phyloP scores from a whole-genome alignment of 768 basidiomycete species.

The Ephemerocybe angulata region DNA sequence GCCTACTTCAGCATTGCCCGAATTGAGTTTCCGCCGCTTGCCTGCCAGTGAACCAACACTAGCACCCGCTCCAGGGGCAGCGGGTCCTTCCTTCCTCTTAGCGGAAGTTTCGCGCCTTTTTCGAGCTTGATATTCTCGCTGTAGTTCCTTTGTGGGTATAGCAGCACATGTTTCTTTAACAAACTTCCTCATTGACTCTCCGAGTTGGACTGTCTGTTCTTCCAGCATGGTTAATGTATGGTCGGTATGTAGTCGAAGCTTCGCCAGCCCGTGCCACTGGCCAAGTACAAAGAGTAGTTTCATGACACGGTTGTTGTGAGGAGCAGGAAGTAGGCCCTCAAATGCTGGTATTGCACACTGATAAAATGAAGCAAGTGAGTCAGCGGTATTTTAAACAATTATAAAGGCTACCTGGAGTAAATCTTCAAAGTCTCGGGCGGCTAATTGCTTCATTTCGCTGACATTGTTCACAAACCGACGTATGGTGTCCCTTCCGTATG shows the following conservation, averaged over 20 bases:
- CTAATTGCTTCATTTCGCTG: constrained; percentile 29
- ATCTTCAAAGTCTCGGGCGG: constrained; percentile 36
- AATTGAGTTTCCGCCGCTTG: neutral
- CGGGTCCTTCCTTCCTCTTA: neutral
- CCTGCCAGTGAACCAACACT: neutral
- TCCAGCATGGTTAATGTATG: constrained; percentile 21
- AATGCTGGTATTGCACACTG: constrained; percentile 36
- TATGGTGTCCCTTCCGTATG: constrained; percentile 27
- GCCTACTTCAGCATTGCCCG: neutral
- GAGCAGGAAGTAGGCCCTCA: constrained; percentile 29
- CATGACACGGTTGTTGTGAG: constrained; percentile 16
- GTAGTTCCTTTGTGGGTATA: constrained; percentile 34
- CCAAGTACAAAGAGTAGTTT: constrained; percentile 24
- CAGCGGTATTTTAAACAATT: neutral
- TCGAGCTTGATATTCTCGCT: constrained; percentile 33
- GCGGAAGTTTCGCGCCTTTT: constrained; percentile 4
- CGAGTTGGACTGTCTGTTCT: constrained; percentile 22
- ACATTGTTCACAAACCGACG: constrained; percentile 25
- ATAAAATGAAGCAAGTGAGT: neutral
- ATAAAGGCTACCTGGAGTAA: constrained; percentile 30
- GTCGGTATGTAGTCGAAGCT: constrained; percentile 30
- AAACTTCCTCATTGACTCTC: constrained; percentile 30
- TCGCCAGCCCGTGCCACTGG: constrained; percentile 33
- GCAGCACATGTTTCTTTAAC: constrained; percentile 18
- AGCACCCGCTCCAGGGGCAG: too few relatives aligned